phyloP scores from a whole-genome alignment of 2,329 filamentous ascomycete genomes.

The Hymenotorrendiella dingleyae region DNA sequence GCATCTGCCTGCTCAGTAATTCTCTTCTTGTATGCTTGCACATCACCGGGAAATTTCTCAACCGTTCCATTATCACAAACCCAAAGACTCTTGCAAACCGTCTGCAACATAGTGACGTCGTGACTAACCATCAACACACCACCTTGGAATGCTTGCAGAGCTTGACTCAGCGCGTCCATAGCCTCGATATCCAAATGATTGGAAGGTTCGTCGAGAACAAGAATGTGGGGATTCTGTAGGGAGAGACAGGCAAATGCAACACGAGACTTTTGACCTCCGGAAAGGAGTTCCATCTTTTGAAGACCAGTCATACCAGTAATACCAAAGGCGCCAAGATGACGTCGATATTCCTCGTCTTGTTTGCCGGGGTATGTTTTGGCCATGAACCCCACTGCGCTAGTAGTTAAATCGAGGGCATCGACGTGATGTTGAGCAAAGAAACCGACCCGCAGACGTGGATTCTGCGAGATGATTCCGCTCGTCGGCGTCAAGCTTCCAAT shows the following conservation, averaged over 20 bases:
- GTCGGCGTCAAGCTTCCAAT: constrained; percentile 77
- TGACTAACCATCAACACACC: constrained; percentile 98
- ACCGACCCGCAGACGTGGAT: constrained; percentile 82
- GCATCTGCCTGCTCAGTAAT: constrained; percentile 85
- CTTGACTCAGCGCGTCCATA: constrained; percentile 84
- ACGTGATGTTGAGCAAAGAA: constrained; percentile 99
- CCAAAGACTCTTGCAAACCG: constrained; percentile 91
- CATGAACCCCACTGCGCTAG: constrained; percentile 94
- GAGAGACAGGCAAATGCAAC: constrained; percentile 97
- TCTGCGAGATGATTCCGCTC: constrained; percentile 76
- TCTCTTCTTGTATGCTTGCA: constrained; percentile 96
- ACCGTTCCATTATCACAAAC: constrained; percentile 92
- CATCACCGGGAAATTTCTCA: constrained; percentile 91
- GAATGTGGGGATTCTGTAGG: constrained; percentile 88
- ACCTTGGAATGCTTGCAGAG: constrained; percentile 80
- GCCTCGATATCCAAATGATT: constrained; percentile 99
- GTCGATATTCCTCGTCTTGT: constrained; percentile 93
- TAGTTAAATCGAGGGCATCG: constrained; percentile 84
- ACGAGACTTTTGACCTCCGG: constrained; percentile 96
- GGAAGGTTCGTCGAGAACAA: constrained; percentile 96
- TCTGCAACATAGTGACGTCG: constrained; percentile 98
- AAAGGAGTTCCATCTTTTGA: constrained; percentile 90
- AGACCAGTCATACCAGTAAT: constrained; percentile 92
- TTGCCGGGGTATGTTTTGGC: constrained; percentile 83
- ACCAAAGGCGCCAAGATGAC: constrained; percentile 85